phyloP scores from a whole-genome alignment of 2,329 filamentous ascomycete genomes.

The Cercospora zeae-maydis region DNA sequence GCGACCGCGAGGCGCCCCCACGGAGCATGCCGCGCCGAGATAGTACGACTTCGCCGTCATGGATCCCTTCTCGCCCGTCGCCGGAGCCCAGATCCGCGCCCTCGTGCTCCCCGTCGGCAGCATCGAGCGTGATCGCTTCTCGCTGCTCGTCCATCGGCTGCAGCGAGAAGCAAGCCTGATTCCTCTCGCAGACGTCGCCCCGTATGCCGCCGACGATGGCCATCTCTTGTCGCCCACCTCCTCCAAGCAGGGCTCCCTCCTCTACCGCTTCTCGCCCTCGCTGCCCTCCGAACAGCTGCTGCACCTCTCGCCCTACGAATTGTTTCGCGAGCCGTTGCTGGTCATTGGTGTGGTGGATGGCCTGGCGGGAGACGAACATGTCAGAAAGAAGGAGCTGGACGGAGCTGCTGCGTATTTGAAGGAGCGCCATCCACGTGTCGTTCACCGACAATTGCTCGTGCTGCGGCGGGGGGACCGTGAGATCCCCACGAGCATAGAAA shows the following conservation, averaged over 20 bases:
- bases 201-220: conserved; percentile 13
- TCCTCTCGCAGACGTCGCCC: conserved; percentile 25
- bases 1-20: not conserved
- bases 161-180: conserved; percentile 74
- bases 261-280: conserved; percentile 83
- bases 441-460: conserved; percentile 33
- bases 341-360: conserved; percentile 85
- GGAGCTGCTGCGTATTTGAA: conserved; percentile 31
- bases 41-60: conserved; percentile 19
- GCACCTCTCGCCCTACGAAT: conserved; percentile 80
- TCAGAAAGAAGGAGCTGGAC: conserved; percentile 37
- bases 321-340: conserved; percentile 78
- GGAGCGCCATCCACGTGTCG: conserved; percentile 34
- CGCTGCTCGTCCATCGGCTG: conserved; percentile 72
- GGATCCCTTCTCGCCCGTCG: conserved; percentile 84
- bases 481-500: conserved; percentile 7
- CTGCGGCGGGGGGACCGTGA: conserved; percentile 20
- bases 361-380: conserved; percentile 54
- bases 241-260: conserved; percentile 78
- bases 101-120: conserved; percentile 81
- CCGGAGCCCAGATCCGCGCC: conserved; percentile 84
- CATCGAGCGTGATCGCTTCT: conserved; percentile 78
- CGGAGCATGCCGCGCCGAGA: not conserved
- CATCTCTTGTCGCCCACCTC: conserved; percentile 69
- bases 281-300: conserved; percentile 75